phyloP scores from a whole-genome alignment of 345 rosid species.

The Eucalyptus shirleyi region DNA sequence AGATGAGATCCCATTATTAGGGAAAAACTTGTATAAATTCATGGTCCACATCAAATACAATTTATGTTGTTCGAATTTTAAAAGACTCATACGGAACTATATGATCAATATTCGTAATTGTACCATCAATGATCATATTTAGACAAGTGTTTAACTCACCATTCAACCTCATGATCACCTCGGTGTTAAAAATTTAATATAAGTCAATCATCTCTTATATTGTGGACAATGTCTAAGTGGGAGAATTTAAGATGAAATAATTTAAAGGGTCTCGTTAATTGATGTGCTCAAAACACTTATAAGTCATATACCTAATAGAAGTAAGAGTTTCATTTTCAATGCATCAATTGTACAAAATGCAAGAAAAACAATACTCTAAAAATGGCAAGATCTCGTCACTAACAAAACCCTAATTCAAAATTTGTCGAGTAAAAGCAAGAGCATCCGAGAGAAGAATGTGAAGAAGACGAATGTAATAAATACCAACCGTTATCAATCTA shows the following conservation, averaged over 20 bases:
- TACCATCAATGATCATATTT: rapidly evolving
- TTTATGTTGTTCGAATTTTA: neutral
- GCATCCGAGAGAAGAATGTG: neutral
- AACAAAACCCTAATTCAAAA: neutral
- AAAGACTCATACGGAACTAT: rapidly evolving
- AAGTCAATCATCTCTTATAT: neutral
- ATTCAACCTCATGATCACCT: rapidly evolving
- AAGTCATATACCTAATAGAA: neutral
- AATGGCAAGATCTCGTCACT: too few species aligned
- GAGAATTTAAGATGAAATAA: neutral
- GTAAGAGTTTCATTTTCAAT: neutral
- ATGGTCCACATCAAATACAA: neutral
- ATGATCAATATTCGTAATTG: neutral
- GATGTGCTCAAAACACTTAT: neutral
- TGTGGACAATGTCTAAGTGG: rapidly evolving
- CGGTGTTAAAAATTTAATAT: neutral
- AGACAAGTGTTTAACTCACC: neutral
- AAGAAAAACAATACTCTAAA: too few species aligned
- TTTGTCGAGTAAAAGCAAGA: neutral
- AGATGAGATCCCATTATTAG: neutral
- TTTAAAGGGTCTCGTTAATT: neutral
- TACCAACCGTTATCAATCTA: neutral
- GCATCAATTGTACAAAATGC: neutral
- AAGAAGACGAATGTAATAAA: neutral
- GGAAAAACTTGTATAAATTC: neutral